Evolutionary conservation across 129 eudicot genomes (phyloP), one percentile per base, ranked within the genome.

Genomic region (Artemisia argyi): DNA sequence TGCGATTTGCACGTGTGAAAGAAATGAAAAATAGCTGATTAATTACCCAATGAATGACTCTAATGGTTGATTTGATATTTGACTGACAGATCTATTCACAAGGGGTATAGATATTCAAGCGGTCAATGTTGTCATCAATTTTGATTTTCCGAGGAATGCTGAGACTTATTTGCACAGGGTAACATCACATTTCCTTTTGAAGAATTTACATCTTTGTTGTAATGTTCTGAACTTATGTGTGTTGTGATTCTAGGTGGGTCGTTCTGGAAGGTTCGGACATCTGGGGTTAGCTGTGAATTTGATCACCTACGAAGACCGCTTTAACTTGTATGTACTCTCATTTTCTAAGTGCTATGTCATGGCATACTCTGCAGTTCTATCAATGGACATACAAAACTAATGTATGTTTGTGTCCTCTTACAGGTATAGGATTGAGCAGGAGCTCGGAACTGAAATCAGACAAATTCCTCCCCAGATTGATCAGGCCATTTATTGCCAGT

Each of bases 161-260:
- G 95, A 90, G 73, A 90, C 95, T 3, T 90, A 90, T 74, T 78
- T 87, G 50, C 97, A 87, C 76, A 83, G 97, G 87, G 97, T 90
- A 87, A 61, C 10, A 67, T 5, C 66, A 56, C 55, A 58, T 65
- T 49, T 53, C 67, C 13, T 5, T 18, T 16, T 7, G 42, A 53
- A 60, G 26, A 51, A 64, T 17, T 32, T 42, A 68, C n/a, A 0
- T 59, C 17, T 44, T 49, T 1, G 14, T 51, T n/a, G 24, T 52
- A 18, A 64, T 62, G 48, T 54, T 75, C 59, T 69, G 10, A 16
- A 61, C 32, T 74, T 50, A 32, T 5, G 46, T 69, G 32, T 39
- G 60, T 18, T 81, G 11, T 66, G 77, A 54, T 74, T 66, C n/a
- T 62, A 88, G 95, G 95, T 88, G 70, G 95, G 95, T 47, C 90